Base-by-base conservation (phyloP, 2,329 filamentous ascomycete genomes). In the Emergomyces pasteurianus region DNA sequence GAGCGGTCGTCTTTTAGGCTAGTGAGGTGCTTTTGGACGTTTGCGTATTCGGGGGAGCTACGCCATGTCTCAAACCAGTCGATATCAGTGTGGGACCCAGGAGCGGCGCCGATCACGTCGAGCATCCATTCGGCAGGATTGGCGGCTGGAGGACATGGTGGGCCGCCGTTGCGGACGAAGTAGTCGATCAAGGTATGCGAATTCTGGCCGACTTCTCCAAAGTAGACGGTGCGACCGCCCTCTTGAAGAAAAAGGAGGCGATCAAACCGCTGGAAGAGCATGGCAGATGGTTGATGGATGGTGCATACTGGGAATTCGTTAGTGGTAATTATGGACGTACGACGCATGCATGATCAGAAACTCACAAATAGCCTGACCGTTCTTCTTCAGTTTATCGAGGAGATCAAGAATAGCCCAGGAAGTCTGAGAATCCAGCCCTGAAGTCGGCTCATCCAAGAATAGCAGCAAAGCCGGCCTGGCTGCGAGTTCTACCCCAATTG, bases 391-490 rank as follows among this genome's bases (percentile, higher is more conserved):
- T 75, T 94, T 96, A 74, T 94, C 87, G 50, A 96, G 82, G 9
- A 96, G 82, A 72, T 90, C 86, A 52, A 90, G 81, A 71, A 96
- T 96, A 64, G 90, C 88, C 90, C 90, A 96, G 0, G 91, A 92
- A 1, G 91, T 95, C 74, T 96, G 91, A 70, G 86, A 89, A 74
- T 96, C 92, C 21, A 96, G 84, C 79, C 92, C 92, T 31, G 91
- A 96, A 3, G 92, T 96, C 16, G 92, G 92, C 74, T 96, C 92
- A 68, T 96, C 92, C 40, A 96, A 83, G 78, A 96, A 96, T 53
- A 96, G 84, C 62, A 96, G 81, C 60, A 96, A 80, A 42, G 89
- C 86, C 7, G 92, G 92, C 77, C 92, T 95, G 6, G 92, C 92
- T 47, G 90, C 92, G 28, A 97, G 82, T 72, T 97, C 92, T 21